Evolutionary conservation across 2,329 filamentous ascomycete genomes (phyloP).

Genomic region (Dactylellina sp.): DNA sequence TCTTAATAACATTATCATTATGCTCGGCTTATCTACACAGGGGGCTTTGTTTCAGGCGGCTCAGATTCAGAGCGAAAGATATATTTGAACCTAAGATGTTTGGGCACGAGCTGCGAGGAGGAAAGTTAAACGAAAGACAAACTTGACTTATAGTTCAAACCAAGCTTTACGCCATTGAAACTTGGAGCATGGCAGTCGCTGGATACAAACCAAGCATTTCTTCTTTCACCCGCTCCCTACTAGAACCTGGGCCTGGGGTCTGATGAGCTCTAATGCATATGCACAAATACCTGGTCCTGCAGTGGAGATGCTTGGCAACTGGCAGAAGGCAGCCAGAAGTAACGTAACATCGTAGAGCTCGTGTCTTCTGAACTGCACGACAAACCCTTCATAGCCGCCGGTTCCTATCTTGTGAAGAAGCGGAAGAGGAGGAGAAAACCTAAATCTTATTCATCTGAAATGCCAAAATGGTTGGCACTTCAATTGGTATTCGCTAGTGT

Average conservation of each 20-base stretch:
- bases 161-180: no score
- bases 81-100: no score
- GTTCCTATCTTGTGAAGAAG: neutral
- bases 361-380: conserved; percentile 3
- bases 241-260: conserved; percentile 1
- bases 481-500: neutral
- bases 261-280: conserved; percentile 30
- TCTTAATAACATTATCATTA: no score
- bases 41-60: no score
- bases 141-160: no score
- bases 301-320: no score
- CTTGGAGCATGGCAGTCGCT: no score
- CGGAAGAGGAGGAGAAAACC: neutral
- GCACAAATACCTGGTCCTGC: conserved; percentile 17
- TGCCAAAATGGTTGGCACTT: no score
- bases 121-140: no score
- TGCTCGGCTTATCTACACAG: no score
- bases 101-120: no score
- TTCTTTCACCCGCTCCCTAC: neutral
- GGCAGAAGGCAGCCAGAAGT: conserved; percentile 46
- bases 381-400: conserved; percentile 6
- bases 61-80: no score
- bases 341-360: conserved; percentile 50
- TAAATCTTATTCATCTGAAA: neutral
- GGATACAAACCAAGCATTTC: neutral